Conservation (phyloP, 225 moss, liverwort and hornwort species). For the Neckera pumila region DNA sequence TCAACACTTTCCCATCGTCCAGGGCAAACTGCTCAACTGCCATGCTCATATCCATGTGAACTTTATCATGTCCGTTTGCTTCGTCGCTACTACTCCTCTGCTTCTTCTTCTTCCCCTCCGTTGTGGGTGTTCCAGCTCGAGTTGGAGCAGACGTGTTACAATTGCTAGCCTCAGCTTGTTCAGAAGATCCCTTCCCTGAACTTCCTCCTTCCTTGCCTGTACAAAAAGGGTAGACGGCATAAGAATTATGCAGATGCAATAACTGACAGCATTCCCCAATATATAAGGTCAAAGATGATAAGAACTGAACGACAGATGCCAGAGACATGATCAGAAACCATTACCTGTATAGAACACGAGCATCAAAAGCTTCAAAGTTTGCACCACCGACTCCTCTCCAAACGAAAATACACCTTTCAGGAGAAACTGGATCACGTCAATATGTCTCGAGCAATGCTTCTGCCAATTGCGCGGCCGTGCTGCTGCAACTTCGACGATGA, state of each 20-base stretch:
- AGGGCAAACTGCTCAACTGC: constrained; percentile 82
- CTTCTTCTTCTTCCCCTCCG: constrained; percentile 81
- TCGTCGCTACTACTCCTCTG: constrained; percentile 60
- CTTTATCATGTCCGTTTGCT: constrained; percentile 56
- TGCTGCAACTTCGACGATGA: constrained; percentile 84
- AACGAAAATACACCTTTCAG: constrained; percentile 83
- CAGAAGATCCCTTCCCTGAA: constrained; percentile 47
- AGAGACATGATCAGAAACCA: not conserved
- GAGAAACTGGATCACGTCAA: constrained; percentile 81
- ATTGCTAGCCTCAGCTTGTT: constrained; percentile 41
- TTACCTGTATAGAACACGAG: constrained; percentile 81
- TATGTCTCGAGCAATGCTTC: constrained; percentile 90
- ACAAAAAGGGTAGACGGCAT: not conserved
- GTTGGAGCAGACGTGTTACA: constrained; percentile 24
- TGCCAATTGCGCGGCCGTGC: constrained; percentile 98
- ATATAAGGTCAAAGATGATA: not conserved
- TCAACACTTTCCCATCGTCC: constrained; percentile 71
- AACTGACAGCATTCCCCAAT: not conserved
- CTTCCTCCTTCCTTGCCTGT: constrained; percentile 56
- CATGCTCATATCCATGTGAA: constrained; percentile 86
- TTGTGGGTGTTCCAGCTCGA: constrained; percentile 44
- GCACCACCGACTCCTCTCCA: constrained; percentile 96
- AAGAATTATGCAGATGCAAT: not conserved
- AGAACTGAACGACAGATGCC: not conserved
- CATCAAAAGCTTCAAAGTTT: constrained; percentile 87